Percentiles rank a stretch among this genome's conserved stretches.
Evolutionary conservation across 2,329 filamentous ascomycete species (phyloP).

Genomic region (Cadophora luteo-olivacea): DNA sequence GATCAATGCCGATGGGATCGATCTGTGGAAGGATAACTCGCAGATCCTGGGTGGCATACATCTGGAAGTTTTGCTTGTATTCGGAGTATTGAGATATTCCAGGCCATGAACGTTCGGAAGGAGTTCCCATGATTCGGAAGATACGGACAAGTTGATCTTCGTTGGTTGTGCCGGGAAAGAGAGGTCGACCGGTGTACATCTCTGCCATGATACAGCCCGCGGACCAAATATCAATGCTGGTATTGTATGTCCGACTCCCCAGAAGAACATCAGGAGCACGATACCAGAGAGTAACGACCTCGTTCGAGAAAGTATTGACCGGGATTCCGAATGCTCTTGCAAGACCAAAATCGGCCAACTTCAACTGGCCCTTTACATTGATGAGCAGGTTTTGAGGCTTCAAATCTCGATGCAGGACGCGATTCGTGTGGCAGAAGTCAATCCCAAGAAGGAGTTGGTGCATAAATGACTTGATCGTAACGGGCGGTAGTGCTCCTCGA

Average conservation of each 20-base stretch:
- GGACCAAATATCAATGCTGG: constrained; percentile 99
- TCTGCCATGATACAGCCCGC: constrained; percentile 99
- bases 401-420: constrained; percentile 92
- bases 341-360: constrained; percentile 93
- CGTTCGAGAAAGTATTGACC: constrained; percentile 97
- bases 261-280: constrained; percentile 94
- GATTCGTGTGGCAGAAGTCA: constrained; percentile 97
- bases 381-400: constrained; percentile 98
- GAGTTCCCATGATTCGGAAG: constrained; percentile 98
- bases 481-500: constrained; percentile 84
- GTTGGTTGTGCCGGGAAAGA: constrained; percentile 97
- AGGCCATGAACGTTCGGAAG: constrained; percentile 93
- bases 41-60: constrained; percentile 92
- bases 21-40: constrained; percentile 88
- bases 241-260: constrained; percentile 95
- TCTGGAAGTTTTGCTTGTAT: constrained; percentile 94
- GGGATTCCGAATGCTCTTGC: constrained; percentile 95
- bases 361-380: constrained; percentile 87
- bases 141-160: constrained; percentile 97
- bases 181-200: constrained; percentile 94
- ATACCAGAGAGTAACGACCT: constrained; percentile 98
- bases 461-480: constrained; percentile 99
- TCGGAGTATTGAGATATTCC: constrained; percentile 96
- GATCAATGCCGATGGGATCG: constrained; percentile 83
- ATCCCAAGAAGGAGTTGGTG: constrained; percentile 95